Conservation (phyloP, 257 asterid species). For the Mentha longifolia region DNA sequence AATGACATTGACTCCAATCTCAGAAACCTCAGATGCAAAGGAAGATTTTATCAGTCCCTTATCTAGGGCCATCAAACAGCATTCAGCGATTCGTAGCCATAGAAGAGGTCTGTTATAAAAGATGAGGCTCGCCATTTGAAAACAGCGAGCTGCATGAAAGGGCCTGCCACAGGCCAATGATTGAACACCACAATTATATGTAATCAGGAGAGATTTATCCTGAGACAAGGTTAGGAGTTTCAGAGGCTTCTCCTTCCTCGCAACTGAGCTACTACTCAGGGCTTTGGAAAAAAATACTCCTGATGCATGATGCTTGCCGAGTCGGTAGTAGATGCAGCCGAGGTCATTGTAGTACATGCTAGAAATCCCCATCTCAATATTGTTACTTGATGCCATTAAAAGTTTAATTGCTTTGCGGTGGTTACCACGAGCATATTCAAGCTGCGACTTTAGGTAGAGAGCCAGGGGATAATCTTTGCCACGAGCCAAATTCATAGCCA, state of each 20-base stretch:
- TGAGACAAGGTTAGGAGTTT: conserved; percentile 63
- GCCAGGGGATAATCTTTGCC: conserved; percentile 75
- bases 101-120: conserved; percentile 69
- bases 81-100: conserved; percentile 87
- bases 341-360: conserved; percentile 81
- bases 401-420: conserved; percentile 78
- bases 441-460: conserved; percentile 84
- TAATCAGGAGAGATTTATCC: conserved; percentile 69
- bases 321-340: conserved; percentile 77
- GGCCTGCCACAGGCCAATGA: conserved; percentile 85
- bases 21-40: conserved; percentile 47
- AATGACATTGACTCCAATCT: conserved; percentile 61
- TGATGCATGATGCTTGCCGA: conserved; percentile 75
- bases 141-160: conserved; percentile 69
- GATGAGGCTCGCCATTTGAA: conserved; percentile 58
- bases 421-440: conserved; percentile 88
- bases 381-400: conserved; percentile 69
- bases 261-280: conserved; percentile 52
- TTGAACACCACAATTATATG: conserved; percentile 75
- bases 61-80: conserved; percentile 88
- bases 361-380: conserved; percentile 57
- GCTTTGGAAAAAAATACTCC: conserved; percentile 71
- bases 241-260: conserved; percentile 67
- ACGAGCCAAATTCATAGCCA: conserved; percentile 83
- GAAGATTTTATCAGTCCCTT: conserved; percentile 65